phyloP scores from a whole-genome alignment of 1,139 yeast species.

The Pichia inconspicua region DNA sequence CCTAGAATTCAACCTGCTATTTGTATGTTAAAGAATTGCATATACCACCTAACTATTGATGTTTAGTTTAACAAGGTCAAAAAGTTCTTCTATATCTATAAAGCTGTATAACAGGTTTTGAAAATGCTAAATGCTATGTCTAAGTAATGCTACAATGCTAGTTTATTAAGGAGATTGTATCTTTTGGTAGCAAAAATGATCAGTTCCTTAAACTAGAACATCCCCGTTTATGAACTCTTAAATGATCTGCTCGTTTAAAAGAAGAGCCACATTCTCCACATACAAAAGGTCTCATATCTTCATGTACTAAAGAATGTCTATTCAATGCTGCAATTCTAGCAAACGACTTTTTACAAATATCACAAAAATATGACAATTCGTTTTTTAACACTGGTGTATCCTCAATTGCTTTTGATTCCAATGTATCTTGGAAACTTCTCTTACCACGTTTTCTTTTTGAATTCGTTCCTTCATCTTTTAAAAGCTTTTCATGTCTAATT shows the following conservation, averaged over 20 bases:
- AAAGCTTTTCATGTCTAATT: neutral
- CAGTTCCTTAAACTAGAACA: neutral
- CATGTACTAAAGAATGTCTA: slow-evolving; percentile 22
- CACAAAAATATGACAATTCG: slow-evolving; percentile 9
- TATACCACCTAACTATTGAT: too few species aligned
- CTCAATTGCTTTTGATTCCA: neutral
- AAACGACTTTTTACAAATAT: slow-evolving; percentile 20
- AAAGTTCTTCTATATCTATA: too few species aligned
- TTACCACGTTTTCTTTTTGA: neutral
- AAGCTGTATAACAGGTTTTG: too few species aligned
- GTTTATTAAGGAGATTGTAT: too few species aligned
- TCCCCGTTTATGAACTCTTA: slow-evolving; percentile 19
- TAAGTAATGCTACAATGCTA: neutral
- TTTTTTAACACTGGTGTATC: neutral
- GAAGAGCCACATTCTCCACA: slow-evolving; percentile 22
- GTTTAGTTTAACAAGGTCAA: too few species aligned
- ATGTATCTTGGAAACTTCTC: neutral
- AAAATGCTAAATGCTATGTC: neutral
- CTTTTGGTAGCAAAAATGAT: neutral
- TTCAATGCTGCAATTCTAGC: slow-evolving; percentile 21
- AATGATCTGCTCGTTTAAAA: slow-evolving; percentile 23
- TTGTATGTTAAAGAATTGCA: too few species aligned
- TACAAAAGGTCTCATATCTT: slow-evolving; percentile 21
- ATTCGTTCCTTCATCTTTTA: neutral
- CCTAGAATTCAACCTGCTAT: too few species aligned